These are phyloP conservation scores for Aspergillus cristatus DNA, from an alignment of 495 filamentous ascomycete genomes.

Conservation along the genomic window DNA sequence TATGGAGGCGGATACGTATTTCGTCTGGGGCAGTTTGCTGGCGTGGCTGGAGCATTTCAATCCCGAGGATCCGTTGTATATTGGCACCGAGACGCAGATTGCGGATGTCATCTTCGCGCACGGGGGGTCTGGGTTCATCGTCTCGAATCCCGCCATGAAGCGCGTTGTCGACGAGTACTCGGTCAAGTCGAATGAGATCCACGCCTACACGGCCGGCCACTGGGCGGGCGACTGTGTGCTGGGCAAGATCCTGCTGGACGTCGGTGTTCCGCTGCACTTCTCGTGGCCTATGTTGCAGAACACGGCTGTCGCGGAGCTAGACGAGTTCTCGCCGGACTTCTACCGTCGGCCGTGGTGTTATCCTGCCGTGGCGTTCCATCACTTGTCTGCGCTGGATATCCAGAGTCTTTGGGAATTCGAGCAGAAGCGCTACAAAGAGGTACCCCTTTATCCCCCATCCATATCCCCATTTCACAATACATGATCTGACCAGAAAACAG, in stretches of 20 bases:
- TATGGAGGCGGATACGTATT: conserved; percentile 60
- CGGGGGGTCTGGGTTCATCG: conserved; percentile 57
- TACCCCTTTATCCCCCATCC: conserved; percentile 3
- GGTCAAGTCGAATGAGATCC: conserved; percentile 37
- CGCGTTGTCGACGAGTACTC: conserved; percentile 35
- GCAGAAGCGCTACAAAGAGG: conserved; percentile 26
- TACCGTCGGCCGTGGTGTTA: conserved; percentile 46
- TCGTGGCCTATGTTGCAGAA: conserved; percentile 46
- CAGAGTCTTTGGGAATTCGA: conserved; percentile 33
- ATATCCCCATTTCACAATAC: not conserved
- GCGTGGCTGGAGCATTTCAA: conserved; percentile 47
- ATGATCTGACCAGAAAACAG: conserved; percentile 8
- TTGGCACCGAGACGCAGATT: conserved; percentile 51
- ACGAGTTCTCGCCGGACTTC: conserved; percentile 30
- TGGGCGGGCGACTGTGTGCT: conserved; percentile 67
- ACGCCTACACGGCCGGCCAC: conserved; percentile 42
- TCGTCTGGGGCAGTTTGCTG: conserved; percentile 53
- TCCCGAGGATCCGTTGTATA: conserved; percentile 41
- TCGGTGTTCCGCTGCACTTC: conserved; percentile 38
- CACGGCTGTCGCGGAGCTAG: conserved; percentile 34
- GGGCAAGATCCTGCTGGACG: conserved; percentile 46
- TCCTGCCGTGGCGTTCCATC: conserved; percentile 47
- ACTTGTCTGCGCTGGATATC: conserved; percentile 31
- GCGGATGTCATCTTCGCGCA: conserved; percentile 52
- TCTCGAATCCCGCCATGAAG: conserved; percentile 48